Evolutionary conservation across 1,284 basidiomycete species (phyloP).

Genomic region (Fistulinella cinereoalba): DNA sequence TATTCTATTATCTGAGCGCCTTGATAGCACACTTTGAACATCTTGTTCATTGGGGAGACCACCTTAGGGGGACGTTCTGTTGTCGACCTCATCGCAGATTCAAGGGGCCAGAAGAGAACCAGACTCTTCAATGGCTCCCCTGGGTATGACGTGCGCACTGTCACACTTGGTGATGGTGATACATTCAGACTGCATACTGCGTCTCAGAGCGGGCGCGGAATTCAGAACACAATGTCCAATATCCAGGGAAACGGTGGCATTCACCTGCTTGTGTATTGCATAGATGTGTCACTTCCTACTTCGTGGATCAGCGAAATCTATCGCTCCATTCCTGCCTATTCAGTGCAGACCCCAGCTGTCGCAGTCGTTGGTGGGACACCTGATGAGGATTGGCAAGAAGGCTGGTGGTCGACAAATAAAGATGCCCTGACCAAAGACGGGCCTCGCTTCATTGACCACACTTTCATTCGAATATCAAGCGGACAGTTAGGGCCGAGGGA

Average conservation of each 20-base stretch:
- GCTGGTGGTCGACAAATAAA: constrained; percentile 21
- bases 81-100: constrained; percentile 15
- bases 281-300: constrained; percentile 14
- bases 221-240: constrained; percentile 9
- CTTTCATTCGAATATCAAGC: constrained; percentile 17
- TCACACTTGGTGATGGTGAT: constrained; percentile 19
- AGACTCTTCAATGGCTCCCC: background rate
- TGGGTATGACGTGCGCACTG: constrained; percentile 3
- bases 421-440: constrained; percentile 8
- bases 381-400: constrained; percentile 11
- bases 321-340: constrained; percentile 5
- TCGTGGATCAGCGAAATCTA: constrained; percentile 17
- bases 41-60: constrained; percentile 27
- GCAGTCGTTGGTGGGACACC: constrained; percentile 20
- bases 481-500: constrained; percentile 3
- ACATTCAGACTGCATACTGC: constrained; percentile 13
- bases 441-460: constrained; percentile 16
- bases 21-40: constrained; percentile 7
- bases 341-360: constrained; percentile 13
- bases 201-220: constrained; percentile 5
- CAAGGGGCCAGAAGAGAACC: constrained; percentile 2
- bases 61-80: constrained; percentile 17
- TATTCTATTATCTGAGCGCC: constrained; percentile 7
- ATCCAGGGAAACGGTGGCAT: constrained; percentile 19
- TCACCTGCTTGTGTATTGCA: constrained; percentile 23